A percentile compares a stretch with the other conserved stretches of the same genome.
Conservation (phyloP, 352 stramenopile species). For the Phytophthora cactorum region DNA sequence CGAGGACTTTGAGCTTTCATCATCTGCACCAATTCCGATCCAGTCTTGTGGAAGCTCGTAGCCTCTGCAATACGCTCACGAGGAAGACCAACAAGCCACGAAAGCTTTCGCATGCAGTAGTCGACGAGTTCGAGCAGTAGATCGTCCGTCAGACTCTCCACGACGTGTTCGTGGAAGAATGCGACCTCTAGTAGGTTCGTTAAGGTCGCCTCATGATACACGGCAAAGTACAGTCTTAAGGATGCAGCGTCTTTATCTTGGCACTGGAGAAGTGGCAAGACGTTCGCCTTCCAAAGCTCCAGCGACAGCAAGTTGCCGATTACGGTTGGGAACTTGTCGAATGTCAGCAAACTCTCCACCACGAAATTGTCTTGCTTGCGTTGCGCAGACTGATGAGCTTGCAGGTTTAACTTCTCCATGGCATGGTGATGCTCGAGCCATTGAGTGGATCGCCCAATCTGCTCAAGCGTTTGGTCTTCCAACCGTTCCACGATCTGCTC, state of each 20-base stretch:
- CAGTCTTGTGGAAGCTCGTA: conserved; percentile 79
- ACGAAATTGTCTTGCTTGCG: conserved; percentile 94
- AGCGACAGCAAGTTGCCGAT: conserved; percentile 89
- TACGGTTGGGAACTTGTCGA: conserved; percentile 90
- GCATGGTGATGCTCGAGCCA: conserved; percentile 91
- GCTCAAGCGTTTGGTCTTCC: conserved; percentile 56
- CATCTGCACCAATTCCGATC: conserved; percentile 73
- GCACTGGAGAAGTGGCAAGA: conserved; percentile 68
- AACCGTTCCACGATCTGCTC: conserved; percentile 88
- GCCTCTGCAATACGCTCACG: conserved; percentile 57
- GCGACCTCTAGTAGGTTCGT: conserved; percentile 91
- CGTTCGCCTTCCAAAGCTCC: conserved; percentile 91
- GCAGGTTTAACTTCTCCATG: conserved; percentile 94
- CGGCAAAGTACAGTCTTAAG: conserved; percentile 93
- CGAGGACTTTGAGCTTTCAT: conserved; percentile 57
- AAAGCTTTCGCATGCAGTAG: conserved; percentile 92
- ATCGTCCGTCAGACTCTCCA: conserved; percentile 90
- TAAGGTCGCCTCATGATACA: conserved; percentile 92
- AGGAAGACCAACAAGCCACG: conserved; percentile 77
- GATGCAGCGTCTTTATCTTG: conserved; percentile 62
- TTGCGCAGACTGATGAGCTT: conserved; percentile 92
- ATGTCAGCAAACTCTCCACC: conserved; percentile 92
- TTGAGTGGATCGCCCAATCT: conserved; percentile 56
- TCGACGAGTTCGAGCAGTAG: conserved; percentile 94
- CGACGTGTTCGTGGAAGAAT: conserved; percentile 90